Evolutionary conservation across 345 rosid genomes (phyloP).

Genomic region (Gossypium thurberi): DNA sequence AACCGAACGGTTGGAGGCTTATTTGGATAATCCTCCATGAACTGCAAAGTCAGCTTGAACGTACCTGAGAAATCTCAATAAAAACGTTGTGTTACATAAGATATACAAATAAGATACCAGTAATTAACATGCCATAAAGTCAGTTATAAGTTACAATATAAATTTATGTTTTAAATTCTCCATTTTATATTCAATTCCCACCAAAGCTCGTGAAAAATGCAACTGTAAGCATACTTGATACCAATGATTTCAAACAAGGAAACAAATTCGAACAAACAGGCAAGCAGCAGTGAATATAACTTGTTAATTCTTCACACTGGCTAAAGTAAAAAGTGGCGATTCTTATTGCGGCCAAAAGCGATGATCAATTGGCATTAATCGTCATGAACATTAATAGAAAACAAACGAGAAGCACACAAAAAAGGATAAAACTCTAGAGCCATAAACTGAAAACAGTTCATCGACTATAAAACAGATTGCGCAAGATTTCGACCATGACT

Average conservation of each 20-base stretch:
- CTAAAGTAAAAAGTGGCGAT: neutral
- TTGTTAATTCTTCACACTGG: too few relatives aligned
- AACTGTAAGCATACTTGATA: neutral
- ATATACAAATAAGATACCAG: neutral
- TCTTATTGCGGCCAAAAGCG: neutral
- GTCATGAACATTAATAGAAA: neutral
- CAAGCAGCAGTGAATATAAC: neutral
- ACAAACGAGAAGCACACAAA: neutral
- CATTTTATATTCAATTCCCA: too few relatives aligned
- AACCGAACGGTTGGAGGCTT: slow-evolving; percentile 63
- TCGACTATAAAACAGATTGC: neutral
- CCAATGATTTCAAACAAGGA: neutral
- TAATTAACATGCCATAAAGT: too few relatives aligned
- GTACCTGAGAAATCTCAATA: slow-evolving; percentile 35
- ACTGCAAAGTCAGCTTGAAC: slow-evolving; percentile 57
- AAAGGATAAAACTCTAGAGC: neutral
- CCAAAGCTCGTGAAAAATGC: too few relatives aligned
- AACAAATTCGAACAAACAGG: neutral
- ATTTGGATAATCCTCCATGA: slow-evolving; percentile 61
- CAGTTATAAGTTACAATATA: too few relatives aligned
- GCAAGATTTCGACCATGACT: neutral
- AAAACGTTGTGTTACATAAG: neutral
- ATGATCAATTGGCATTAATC: neutral
- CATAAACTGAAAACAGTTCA: neutral
- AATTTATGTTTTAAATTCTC: too few relatives aligned